Base-by-base conservation (phyloP, 1,284 basidiomycete species). In the Apiotrichum siamense region DNA sequence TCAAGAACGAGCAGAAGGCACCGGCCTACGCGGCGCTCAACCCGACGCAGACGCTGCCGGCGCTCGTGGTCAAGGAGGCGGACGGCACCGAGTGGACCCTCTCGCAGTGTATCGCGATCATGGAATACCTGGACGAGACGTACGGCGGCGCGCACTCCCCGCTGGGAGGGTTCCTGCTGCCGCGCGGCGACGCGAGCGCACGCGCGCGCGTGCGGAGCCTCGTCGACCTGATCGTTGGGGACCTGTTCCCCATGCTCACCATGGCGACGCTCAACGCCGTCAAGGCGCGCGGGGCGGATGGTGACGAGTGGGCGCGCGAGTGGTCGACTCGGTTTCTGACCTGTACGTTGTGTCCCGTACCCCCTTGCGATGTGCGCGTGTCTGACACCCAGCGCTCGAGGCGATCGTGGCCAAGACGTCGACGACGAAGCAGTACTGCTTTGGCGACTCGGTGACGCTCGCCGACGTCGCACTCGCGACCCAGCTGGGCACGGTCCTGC, bases 121-220 rank as follows among this genome's bases (percentile, higher is more conserved):
- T 57, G 32, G 55, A 57, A 49, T 57, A 50, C 35, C 33, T 57
- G 26, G 55, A 57, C 40, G 55, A 50, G 29, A 31, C 21, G 33
- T 51, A 25, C 13, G 54, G 54, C 24, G 20, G 20, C 1, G n/a
- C n/a, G n/a, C 1, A 17, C 21, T 47, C 47, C 15, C 26, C 38
- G 15, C 18, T 24, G 3, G 52, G 52, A 6, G n/a, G n/a, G n/a
- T 23, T 24, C 17, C 52, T 57, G 0, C 44, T 57, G 24, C 55
- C 55, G 1, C 26, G n/a, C 31, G 24, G 35, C n/a, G 45, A 38
- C 35, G 41, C 49, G 17, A 21, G 31, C 24, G 50, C 31, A n/a
- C 46, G 52, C 17, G 52, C 49, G 3, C 13, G 43, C 4, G 46
- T 57, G 1, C 42, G 55, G 29, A 39, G 32, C 26, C 51, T 57